Percentiles rank a stretch among this genome's conserved stretches.
These are phyloP conservation scores for Paspalum notatum DNA, from an alignment of 176 grass and related monocot species.

Conservation along the genomic window DNA sequence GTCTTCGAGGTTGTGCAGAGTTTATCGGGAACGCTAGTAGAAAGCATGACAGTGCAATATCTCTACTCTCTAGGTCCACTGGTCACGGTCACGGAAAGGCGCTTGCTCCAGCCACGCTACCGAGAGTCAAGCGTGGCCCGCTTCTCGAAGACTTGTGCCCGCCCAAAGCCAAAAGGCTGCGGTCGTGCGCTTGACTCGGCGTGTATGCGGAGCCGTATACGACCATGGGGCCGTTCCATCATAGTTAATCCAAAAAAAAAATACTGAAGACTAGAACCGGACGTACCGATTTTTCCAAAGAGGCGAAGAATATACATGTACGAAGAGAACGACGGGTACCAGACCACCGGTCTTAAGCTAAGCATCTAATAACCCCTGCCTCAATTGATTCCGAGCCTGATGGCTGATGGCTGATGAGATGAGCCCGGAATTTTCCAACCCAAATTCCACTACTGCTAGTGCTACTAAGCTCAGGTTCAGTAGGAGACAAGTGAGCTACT, in stretches of 20 bases:
- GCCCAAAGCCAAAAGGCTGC: neutral
- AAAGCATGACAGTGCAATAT: too few species aligned
- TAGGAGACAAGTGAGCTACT: neutral
- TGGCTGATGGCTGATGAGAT: too few species aligned
- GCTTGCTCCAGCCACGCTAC: too few species aligned
- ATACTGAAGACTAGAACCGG: neutral
- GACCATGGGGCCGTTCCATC: neutral
- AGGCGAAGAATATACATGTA: neutral
- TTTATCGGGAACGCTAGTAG: too few species aligned
- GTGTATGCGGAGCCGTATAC: constrained; percentile 27
- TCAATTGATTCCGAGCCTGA: neutral
- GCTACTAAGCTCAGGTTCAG: neutral
- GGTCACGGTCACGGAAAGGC: too few species aligned
- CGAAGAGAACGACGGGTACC: too few species aligned
- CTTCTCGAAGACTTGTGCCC: constrained; percentile 1
- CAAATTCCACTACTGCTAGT: too few species aligned
- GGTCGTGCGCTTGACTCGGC: constrained; percentile 34
- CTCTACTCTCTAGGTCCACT: too few species aligned
- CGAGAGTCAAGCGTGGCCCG: constrained; percentile 10
- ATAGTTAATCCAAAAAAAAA: neutral
- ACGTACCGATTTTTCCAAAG: neutral
- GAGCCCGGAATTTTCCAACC: neutral
- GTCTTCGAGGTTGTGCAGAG: too few species aligned
- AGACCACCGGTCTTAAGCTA: too few species aligned
- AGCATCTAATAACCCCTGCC: too few species aligned